phyloP scores from a whole-genome alignment of 805 yeast species.

The Myxozyma nipponensis region DNA sequence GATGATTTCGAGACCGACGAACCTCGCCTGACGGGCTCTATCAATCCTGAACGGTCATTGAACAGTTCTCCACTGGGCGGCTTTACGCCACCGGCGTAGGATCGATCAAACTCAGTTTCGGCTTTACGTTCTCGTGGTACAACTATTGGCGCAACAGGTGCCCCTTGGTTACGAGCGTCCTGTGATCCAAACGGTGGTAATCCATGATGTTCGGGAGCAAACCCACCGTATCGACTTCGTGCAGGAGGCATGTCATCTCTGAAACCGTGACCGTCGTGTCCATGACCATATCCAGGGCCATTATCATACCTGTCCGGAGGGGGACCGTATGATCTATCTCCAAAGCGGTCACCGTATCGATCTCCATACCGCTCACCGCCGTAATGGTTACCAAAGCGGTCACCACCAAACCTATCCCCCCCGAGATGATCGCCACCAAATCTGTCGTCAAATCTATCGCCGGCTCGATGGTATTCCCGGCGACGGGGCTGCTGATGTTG shows the following conservation, averaged over 20 bases:
- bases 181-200: conserved; percentile 4
- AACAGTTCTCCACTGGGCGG: conserved; percentile 13
- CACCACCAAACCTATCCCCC: neutral
- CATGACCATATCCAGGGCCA: neutral
- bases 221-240: neutral
- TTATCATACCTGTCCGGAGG: neutral
- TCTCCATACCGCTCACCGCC: conserved; percentile 1
- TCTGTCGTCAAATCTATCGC: neutral
- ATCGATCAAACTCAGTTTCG: conserved; percentile 22
- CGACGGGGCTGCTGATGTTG: neutral
- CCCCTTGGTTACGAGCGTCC: conserved; percentile 14
- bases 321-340: neutral
- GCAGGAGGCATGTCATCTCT: neutral
- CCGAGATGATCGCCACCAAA: conserved; percentile 2
- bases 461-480: neutral
- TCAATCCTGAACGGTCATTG: conserved; percentile 24
- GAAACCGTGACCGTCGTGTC: neutral
- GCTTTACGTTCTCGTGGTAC: conserved; percentile 19
- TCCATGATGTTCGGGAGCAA: conserved; percentile 2
- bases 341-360: neutral
- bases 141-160: conserved; percentile 16
- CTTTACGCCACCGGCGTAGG: conserved; percentile 15
- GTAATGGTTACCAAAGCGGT: neutral
- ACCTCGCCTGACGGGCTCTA: conserved; percentile 24
- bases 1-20: conserved; percentile 12